These are phyloP conservation scores for Borealophlyctis nickersoniae DNA, from an alignment of 192 early-diverging fungal species.

Conservation along the genomic window DNA sequence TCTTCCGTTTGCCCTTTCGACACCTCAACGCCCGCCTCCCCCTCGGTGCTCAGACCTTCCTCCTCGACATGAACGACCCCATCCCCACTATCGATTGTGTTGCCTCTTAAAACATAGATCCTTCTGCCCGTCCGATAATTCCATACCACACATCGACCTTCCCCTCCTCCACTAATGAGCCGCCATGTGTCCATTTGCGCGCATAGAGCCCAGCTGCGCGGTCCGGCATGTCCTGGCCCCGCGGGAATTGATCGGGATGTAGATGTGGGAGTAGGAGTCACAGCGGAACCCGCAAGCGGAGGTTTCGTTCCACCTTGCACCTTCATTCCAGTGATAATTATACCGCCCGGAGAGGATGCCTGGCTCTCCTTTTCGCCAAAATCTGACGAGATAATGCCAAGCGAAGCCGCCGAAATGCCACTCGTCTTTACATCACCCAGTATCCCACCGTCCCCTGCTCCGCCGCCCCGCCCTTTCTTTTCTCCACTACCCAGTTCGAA, in stretches of 20 bases:
- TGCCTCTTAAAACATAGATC: constrained; percentile 10
- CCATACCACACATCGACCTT: constrained; percentile 24
- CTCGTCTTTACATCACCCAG: no score
- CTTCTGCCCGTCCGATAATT: constrained; percentile 16
- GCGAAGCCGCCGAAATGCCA: no score
- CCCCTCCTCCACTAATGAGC: constrained; percentile 21
- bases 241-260: no score
- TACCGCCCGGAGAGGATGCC: no score
- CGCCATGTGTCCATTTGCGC: constrained; percentile 21
- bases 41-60: not conserved
- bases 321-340: no score
- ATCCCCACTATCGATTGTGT: constrained; percentile 7
- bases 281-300: no score
- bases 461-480: no score
- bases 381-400: no score
- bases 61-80: not conserved
- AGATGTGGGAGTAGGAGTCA: no score
- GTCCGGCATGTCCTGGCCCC: not conserved
- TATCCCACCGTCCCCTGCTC: no score
- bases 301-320: no score
- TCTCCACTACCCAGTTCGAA: not conserved
- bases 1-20: constrained; percentile 1
- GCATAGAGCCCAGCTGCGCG: constrained; percentile 22
- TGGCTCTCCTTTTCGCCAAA: no score
- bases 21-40: not conserved